phyloP scores from a whole-genome alignment of 176 grass and related monocot genomes.

The Oryza coarctata region DNA sequence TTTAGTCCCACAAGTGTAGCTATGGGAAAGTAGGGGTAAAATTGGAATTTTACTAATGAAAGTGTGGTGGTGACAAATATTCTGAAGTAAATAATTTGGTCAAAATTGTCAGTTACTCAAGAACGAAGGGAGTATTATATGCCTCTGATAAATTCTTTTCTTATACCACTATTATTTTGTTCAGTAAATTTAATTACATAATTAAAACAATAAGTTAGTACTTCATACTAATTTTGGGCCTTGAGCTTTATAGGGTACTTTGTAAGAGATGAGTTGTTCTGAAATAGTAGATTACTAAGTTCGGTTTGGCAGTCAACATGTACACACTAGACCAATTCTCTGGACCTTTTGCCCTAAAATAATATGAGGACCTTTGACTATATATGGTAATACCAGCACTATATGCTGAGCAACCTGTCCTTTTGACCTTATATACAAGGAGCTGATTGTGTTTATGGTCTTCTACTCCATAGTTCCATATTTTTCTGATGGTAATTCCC shows the following conservation, averaged over 20 bases:
- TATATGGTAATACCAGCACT: background rate
- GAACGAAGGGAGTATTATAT: background rate
- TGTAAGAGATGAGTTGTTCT: background rate
- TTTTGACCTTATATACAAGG: background rate
- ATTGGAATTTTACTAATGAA: too few relatives aligned
- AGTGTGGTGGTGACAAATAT: too few relatives aligned
- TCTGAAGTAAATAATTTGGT: too few relatives aligned
- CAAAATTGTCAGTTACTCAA: too few relatives aligned
- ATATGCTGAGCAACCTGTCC: conserved; percentile 10
- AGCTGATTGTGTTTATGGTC: conserved; percentile 15
- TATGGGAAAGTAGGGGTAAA: too few relatives aligned
- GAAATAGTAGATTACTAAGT: background rate
- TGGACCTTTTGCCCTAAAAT: background rate
- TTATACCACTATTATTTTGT: background rate
- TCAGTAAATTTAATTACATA: background rate
- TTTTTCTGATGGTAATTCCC: conserved; percentile 57
- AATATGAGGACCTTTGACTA: background rate
- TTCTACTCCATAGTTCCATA: background rate
- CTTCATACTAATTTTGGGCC: conserved; percentile 3
- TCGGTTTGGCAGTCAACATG: background rate
- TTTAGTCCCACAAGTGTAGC: too few relatives aligned
- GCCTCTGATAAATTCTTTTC: conserved; percentile 3
- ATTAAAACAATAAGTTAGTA: background rate
- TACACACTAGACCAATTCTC: background rate
- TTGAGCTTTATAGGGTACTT: background rate